Conservation (phyloP, 371 early-diverging fungal genomes). For the Syncephalis fuscata region DNA sequence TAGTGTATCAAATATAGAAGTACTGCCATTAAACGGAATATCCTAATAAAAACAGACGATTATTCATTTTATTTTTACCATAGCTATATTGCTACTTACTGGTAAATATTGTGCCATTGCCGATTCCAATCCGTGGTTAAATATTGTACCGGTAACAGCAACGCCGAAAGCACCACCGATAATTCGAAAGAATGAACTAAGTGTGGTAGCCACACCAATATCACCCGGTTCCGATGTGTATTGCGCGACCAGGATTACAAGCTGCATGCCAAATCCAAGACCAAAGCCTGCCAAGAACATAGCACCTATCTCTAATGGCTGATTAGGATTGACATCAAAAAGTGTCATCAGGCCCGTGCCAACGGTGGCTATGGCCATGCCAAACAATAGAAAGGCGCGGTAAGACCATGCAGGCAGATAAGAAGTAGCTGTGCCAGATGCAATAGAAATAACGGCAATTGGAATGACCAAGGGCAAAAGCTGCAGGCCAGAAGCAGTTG, state of each 20-base stretch:
- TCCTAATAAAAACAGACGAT: not conserved
- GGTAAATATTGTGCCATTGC: not conserved
- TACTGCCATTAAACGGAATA: too few species aligned
- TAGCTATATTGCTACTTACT: too few species aligned
- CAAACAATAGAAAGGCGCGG: conserved; percentile 21
- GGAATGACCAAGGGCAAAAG: conserved; percentile 26
- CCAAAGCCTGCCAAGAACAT: conserved; percentile 33
- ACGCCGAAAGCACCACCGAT: conserved; percentile 7
- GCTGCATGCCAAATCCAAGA: conserved; percentile 26
- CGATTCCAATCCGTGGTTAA: conserved; percentile 10
- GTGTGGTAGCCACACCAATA: conserved; percentile 3
- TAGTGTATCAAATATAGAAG: too few species aligned
- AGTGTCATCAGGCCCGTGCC: conserved; percentile 26
- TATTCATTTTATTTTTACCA: not conserved
- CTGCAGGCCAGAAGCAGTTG: conserved; percentile 33
- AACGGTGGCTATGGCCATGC: conserved; percentile 17
- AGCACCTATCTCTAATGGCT: conserved; percentile 15
- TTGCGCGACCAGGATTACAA: conserved; percentile 5
- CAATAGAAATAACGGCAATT: conserved; percentile 11
- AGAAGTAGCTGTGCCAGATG: conserved; percentile 13
- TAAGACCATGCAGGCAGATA: too few species aligned
- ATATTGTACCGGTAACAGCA: conserved; percentile 5
- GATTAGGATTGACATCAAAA: conserved; percentile 12
- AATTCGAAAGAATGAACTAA: conserved; percentile 3
- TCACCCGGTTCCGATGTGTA: not conserved